These are phyloP conservation scores for Colletotrichum costaricense DNA, from an alignment of 2,329 filamentous ascomycete genomes.

Conservation along the genomic window DNA sequence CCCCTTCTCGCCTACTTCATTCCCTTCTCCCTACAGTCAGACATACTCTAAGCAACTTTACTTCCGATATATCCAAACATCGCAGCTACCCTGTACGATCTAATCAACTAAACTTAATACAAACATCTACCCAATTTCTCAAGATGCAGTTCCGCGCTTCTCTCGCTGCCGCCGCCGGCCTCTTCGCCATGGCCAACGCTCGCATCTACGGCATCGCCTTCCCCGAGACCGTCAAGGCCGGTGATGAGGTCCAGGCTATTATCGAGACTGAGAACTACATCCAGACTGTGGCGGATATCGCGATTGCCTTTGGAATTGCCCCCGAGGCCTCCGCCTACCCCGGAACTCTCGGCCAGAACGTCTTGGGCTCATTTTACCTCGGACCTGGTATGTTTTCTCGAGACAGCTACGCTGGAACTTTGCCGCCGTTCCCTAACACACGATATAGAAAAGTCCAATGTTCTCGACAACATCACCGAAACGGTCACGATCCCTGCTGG, in stretches of 20 bases:
- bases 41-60: not conserved
- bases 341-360: slow-evolving; percentile 42
- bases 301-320: slow-evolving; percentile 54
- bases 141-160: slow-evolving; percentile 40
- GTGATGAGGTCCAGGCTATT: slow-evolving; percentile 45
- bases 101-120: not conserved
- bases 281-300: slow-evolving; percentile 56
- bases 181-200: slow-evolving; percentile 45
- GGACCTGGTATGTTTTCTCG: slow-evolving; percentile 44
- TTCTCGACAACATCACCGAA: slow-evolving; percentile 40
- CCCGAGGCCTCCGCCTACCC: slow-evolving; percentile 40
- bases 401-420: no score
- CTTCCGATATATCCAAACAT: no score
- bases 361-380: slow-evolving; percentile 47
- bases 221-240: slow-evolving; percentile 53
- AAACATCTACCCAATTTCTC: not conserved
- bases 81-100: not conserved
- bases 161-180: slow-evolving; percentile 38
- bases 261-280: slow-evolving; percentile 56
- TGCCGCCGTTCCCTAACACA: not conserved
- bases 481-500: slow-evolving; percentile 40
- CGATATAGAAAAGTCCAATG: slow-evolving; percentile 42
- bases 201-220: slow-evolving; percentile 56
- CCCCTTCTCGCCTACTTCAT: not conserved
- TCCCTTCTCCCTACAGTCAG: not conserved